Evolutionary conservation across 2,329 filamentous ascomycete genomes (phyloP).

Genomic region (Aschersonia sp.): DNA sequence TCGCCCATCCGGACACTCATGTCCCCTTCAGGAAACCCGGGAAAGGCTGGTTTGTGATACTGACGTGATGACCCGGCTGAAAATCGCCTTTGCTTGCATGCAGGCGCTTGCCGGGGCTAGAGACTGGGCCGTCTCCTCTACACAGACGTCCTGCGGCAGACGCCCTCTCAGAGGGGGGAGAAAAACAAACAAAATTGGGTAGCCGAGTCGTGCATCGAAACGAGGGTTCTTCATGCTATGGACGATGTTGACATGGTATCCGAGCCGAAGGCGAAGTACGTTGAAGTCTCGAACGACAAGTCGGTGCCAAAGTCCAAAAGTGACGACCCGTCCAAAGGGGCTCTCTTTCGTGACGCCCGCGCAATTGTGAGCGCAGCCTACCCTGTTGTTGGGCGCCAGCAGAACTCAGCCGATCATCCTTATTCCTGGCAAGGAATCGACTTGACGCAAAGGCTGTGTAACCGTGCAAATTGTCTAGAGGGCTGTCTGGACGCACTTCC

Average conservation of each 20-base stretch:
- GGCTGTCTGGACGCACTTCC: no score
- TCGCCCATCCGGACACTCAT: not conserved
- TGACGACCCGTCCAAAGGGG: no score
- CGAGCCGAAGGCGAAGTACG: no score
- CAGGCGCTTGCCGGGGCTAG: constrained; percentile 5
- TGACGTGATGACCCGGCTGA: not conserved
- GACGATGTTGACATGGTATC: no score
- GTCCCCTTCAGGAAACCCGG: not conserved
- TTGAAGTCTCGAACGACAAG: not conserved
- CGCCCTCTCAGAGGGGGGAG: not conserved
- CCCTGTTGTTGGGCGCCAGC: no score
- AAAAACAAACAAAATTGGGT: not conserved
- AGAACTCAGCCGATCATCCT: no score
- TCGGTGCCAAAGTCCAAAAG: not conserved
- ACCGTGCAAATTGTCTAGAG: not conserved
- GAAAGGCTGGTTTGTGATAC: not conserved
- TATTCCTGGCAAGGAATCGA: no score
- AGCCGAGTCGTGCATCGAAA: no score
- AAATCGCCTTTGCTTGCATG: constrained; percentile 1
- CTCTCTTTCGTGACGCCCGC: no score
- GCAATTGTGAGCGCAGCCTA: no score
- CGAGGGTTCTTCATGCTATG: no score
- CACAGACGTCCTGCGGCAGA: constrained; percentile 1
- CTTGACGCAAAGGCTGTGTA: not conserved
- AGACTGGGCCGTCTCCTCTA: constrained; percentile 4